Evolutionary conservation across 1,139 yeast genomes (phyloP).

Genomic region (Taiozyma sp.): DNA sequence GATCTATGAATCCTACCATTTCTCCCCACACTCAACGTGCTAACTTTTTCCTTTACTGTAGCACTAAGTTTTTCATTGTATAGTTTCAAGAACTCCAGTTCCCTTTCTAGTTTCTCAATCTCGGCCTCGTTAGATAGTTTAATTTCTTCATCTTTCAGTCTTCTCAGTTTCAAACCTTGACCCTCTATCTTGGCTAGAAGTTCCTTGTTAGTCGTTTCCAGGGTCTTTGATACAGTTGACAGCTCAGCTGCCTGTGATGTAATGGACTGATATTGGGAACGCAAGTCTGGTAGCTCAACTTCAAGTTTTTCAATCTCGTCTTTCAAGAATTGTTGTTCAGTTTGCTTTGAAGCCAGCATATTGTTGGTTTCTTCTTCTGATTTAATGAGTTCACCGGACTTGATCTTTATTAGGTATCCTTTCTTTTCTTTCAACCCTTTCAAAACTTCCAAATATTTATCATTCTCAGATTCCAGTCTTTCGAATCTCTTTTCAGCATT

Average conservation of each 20-base stretch:
- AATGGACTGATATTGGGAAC: conserved; percentile 45
- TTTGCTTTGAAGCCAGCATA: conserved; percentile 26
- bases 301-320: conserved; percentile 26
- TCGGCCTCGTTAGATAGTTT: conserved; percentile 1
- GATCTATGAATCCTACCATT: conserved; percentile 24
- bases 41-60: conserved; percentile 19
- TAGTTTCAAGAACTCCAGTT: conserved; percentile 13
- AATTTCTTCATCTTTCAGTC: conserved; percentile 9
- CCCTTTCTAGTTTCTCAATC: conserved; percentile 6
- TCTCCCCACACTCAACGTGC: conserved; percentile 20
- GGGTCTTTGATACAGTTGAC: conserved; percentile 31
- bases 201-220: conserved; percentile 27
- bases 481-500: conserved; percentile 42
- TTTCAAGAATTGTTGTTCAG: conserved; percentile 28
- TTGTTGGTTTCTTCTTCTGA: conserved; percentile 11
- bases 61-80: conserved; percentile 12
- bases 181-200: conserved; percentile 38
- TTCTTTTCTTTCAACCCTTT: conserved; percentile 16
- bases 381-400: conserved; percentile 13
- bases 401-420: conserved; percentile 10
- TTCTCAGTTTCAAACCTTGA: conserved; percentile 36
- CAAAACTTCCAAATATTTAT: conserved; percentile 21
- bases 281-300: conserved; percentile 33
- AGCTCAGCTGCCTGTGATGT: conserved; percentile 53
- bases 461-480: conserved; percentile 35